Evolutionary conservation across 2,329 filamentous ascomycete genomes (phyloP), one percentile per base, ranked within the genome.

Genomic region (Scortechinia acanthostroma): DNA sequence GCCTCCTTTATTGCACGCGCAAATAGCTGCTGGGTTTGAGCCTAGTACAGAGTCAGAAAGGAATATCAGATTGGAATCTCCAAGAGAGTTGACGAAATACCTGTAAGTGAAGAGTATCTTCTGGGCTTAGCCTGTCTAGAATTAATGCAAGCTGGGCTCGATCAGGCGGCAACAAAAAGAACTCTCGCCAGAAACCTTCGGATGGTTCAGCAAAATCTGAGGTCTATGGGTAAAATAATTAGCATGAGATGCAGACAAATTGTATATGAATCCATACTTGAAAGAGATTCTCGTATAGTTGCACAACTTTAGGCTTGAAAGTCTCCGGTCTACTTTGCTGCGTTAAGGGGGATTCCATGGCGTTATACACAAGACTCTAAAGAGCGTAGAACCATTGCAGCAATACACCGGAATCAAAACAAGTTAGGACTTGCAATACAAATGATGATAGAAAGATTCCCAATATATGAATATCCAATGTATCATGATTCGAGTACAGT

Each of bases 121-220:
- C 82, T 4, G 89, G 78, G 44, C 77, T 75, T 33, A 93, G 69
- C n/a, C 75, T 70, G 50, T 82, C 77, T 49, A 98, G 69, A 42
- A 90, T 76, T 43, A 68, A 69, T 59, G 80, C 77, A 51, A 98
- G 69, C 43, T 80, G 76, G 3, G 71, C 62, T 45, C 79, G 75
- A 59, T 96, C 89, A 19, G 91, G 91, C 50, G 82, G 83, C 47
- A 96, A 73, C 28, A 98, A 76, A 63, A 98, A 98, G 67, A 98
- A 90, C 65, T 96, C 93, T 52, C 80, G 77, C 93, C 93, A 98
- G 68, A 96, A 98, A 37, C 90, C 91, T 49, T 95, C 89, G 1
- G 88, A 78, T 50, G 85, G 85, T 21, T 90, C 84, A 44, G 70
- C 64, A 48, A 80, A 76, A 49, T 86, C 76, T 45, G 81, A 76